Conservation (phyloP, 1,139 yeast genomes). For the Candida labiduridarum region DNA sequence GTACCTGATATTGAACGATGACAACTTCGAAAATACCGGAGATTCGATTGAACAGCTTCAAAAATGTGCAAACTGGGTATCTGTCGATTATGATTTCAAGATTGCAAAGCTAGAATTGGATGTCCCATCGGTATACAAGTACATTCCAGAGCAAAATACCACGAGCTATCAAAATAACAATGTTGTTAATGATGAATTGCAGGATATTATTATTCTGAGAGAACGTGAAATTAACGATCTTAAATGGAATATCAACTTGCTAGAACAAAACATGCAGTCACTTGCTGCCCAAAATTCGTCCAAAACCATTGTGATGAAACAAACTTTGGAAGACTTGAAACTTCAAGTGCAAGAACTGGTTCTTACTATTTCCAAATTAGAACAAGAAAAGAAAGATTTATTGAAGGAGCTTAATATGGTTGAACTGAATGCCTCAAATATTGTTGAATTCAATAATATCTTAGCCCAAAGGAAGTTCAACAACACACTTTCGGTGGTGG, state of each 20-base stretch:
- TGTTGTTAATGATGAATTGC: background rate
- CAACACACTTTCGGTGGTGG: conserved; percentile 33
- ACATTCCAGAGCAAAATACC: background rate
- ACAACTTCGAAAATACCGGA: background rate
- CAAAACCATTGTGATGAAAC: conserved; percentile 20
- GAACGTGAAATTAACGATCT: conserved; percentile 39
- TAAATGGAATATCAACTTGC: conserved; percentile 42
- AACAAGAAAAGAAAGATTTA: conserved; percentile 20
- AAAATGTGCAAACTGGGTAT: background rate
- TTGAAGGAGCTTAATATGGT: conserved; percentile 22
- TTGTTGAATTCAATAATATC: conserved; percentile 16
- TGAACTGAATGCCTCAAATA: conserved; percentile 15
- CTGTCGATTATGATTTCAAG: background rate
- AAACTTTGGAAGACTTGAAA: conserved; percentile 24
- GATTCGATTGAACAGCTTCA: background rate
- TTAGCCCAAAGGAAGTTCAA: conserved; percentile 37
- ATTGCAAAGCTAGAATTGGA: background rate
- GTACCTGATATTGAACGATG: background rate
- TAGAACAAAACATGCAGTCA: conserved; percentile 44
- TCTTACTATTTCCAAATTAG: conserved; percentile 16
- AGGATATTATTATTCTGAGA: conserved; percentile 16
- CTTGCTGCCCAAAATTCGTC: conserved; percentile 26
- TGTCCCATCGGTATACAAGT: conserved; percentile 3
- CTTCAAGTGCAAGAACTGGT: conserved; percentile 12
- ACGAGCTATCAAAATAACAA: background rate